Conservation (phyloP, 2,329 filamentous ascomycete genomes). For the Fusarium duplospermum region DNA sequence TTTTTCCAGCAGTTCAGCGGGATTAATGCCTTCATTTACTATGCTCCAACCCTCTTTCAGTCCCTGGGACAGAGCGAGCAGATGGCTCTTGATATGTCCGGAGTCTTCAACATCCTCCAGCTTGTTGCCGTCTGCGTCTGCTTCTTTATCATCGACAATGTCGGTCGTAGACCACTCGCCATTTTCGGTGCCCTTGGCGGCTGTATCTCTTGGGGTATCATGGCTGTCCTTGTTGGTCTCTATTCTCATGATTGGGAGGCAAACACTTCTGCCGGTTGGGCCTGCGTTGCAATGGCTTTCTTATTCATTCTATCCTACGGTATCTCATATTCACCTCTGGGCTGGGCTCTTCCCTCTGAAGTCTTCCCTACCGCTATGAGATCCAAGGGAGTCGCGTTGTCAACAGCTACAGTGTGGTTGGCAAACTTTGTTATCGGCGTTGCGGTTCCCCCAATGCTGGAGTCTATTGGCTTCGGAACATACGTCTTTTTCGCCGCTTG, state of each 20-base stretch:
- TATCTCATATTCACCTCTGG: constrained; percentile 52
- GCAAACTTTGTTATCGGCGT: neutral
- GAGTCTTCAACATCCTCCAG: constrained; percentile 56
- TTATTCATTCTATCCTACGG: constrained; percentile 59
- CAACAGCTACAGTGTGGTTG: neutral
- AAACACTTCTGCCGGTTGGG: constrained; percentile 64
- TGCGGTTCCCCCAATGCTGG: neutral
- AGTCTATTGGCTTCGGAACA: neutral
- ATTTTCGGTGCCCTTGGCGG: constrained; percentile 54
- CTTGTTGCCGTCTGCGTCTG: constrained; percentile 54
- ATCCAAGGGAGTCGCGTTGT: constrained; percentile 57
- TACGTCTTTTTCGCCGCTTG: constrained; percentile 74
- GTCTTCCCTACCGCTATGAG: constrained; percentile 53
- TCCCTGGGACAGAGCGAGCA: constrained; percentile 50
- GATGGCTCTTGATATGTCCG: constrained; percentile 54
- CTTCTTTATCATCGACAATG: constrained; percentile 25
- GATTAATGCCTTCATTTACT: constrained; percentile 53
- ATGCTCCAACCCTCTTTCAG: constrained; percentile 57
- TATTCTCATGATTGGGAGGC: constrained; percentile 26
- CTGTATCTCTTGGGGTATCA: constrained; percentile 57
- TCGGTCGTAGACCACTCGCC: constrained; percentile 45
- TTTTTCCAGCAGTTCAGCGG: constrained; percentile 62
- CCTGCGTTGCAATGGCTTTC: constrained; percentile 68
- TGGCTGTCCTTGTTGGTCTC: constrained; percentile 61
- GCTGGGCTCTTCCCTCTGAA: constrained; percentile 57